Evolutionary conservation across 768 basidiomycete genomes (phyloP).

Genomic region (Cyathus striatus): DNA sequence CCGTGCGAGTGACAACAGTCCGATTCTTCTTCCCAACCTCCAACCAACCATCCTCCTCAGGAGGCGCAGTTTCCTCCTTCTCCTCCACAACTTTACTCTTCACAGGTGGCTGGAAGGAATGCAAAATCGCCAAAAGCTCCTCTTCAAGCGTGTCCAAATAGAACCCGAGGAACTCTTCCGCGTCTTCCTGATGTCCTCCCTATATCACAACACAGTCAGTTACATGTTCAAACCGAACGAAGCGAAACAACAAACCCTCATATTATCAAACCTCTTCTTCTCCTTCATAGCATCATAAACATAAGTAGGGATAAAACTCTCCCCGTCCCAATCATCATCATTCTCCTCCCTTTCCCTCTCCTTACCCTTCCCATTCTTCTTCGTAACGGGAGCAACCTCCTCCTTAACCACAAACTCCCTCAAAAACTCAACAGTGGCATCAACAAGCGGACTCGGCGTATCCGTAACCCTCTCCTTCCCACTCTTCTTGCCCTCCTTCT

Average conservation of each 20-base stretch:
- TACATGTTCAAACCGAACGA: constrained; percentile 3
- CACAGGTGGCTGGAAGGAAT: constrained; percentile 41
- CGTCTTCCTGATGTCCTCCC: constrained; percentile 95
- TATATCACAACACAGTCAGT: constrained; percentile 17
- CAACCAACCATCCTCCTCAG: constrained; percentile 73
- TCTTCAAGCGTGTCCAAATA: constrained; percentile 94
- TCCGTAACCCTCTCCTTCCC: no score
- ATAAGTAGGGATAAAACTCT: constrained; percentile 71
- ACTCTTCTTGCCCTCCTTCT: constrained; percentile 16
- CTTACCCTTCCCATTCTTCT: constrained; percentile 18
- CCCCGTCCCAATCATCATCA: constrained; percentile 42
- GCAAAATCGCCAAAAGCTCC: constrained; percentile 69
- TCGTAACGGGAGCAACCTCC: constrained; percentile 10
- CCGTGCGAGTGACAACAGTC: constrained; percentile 73
- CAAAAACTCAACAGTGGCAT: constrained; percentile 70
- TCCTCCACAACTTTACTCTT: constrained; percentile 34
- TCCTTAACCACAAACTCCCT: constrained; percentile 58
- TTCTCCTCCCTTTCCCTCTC: constrained; percentile 14
- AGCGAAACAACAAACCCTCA: constrained; percentile 60
- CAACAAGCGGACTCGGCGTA: constrained; percentile 62
- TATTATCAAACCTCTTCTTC: constrained; percentile 89
- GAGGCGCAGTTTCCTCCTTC: constrained; percentile 31
- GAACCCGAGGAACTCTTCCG: constrained; percentile 98
- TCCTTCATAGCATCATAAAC: constrained; percentile 92
- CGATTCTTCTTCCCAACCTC: constrained; percentile 92